Base-by-base conservation (phyloP, 2,329 filamentous ascomycete genomes). In the Colletotrichum neosansevieriae region DNA sequence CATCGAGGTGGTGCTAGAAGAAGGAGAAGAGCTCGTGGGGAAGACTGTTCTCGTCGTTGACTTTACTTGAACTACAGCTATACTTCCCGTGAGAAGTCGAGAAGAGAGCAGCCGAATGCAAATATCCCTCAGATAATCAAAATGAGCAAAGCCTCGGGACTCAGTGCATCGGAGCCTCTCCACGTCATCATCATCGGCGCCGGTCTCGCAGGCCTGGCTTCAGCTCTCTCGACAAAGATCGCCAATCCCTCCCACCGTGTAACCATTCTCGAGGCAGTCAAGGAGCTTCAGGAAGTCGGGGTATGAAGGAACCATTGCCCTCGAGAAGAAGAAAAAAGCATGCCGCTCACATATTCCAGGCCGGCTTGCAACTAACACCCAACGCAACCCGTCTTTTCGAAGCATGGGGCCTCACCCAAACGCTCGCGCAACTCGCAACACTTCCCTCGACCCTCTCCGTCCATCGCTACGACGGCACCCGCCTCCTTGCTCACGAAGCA, bases 221-320 rank as follows among this genome's bases (percentile, higher is more conserved):
- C 67, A 12, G 67, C 63, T 40, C 56, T 69, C 42, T 44, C 67
- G 13, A 69, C 63, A 42, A 69, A 63, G 45, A 51, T 69, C 17
- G 63, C 63, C 9, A 69, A 67, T 29, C 63, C 67, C 17, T 67
- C 67, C 17, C 67, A 69, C 57, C 42, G 63, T 11, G 63, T 73
- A 9, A 73, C 67, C 21, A 69, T 73, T 42, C 63, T 74, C 62
- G 57, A 71, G 29, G 57, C 69, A 13, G 69, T 67, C 24, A 71
- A 70, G 63, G 70, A 73, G 24, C 70, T 71, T 15, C 70, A 71
- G 49, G 70, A 71, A 61, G 67, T 71, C 17, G 70, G 70, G 40
- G 70, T 70, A 65, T 47, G 70, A 45, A 17, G 3, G 70, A 45
- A 17, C 9, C 9, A 13, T 9, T n/a, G 40, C 19, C 13, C 6